Conservation (phyloP, 257 asterid species). For the Buddleja alternifolia region DNA sequence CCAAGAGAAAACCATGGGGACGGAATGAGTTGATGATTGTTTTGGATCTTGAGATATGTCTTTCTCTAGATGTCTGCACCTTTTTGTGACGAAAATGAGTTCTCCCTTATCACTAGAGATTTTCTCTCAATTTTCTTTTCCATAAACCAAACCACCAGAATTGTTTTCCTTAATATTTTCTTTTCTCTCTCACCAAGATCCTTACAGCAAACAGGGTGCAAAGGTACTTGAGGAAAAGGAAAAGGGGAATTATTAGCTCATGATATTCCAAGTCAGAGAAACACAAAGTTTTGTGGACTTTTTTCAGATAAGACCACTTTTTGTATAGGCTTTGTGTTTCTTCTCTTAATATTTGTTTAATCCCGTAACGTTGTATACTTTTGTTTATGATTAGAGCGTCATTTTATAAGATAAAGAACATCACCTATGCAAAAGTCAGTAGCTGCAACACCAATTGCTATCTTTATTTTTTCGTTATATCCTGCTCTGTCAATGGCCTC, state of each 20-base stretch:
- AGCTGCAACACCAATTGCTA: constrained; percentile 87
- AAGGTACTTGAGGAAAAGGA: constrained; percentile 10
- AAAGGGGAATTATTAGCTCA: neutral
- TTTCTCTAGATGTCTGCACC: no score
- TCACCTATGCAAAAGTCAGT: constrained; percentile 96
- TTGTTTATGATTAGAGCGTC: neutral
- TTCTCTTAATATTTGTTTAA: constrained; percentile 9
- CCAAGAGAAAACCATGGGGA: no score
- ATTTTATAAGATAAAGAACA: constrained; percentile 21
- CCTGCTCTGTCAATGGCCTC: constrained; percentile 97
- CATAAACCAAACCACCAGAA: no score
- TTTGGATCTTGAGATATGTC: no score
- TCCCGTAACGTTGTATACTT: constrained; percentile 10
- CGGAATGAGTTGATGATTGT: no score
- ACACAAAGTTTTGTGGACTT: neutral
- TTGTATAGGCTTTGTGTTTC: neutral
- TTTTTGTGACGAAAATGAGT: no score
- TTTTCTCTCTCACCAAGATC: no score
- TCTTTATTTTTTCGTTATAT: constrained; percentile 79
- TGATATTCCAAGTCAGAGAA: no score
- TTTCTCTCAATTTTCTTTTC: no score
- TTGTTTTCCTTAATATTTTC: no score
- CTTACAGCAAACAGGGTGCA: no score
- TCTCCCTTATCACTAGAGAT: no score
- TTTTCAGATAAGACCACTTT: neutral